phyloP scores from a whole-genome alignment of 2,329 filamentous ascomycete species.

The Xylaria sp. region DNA sequence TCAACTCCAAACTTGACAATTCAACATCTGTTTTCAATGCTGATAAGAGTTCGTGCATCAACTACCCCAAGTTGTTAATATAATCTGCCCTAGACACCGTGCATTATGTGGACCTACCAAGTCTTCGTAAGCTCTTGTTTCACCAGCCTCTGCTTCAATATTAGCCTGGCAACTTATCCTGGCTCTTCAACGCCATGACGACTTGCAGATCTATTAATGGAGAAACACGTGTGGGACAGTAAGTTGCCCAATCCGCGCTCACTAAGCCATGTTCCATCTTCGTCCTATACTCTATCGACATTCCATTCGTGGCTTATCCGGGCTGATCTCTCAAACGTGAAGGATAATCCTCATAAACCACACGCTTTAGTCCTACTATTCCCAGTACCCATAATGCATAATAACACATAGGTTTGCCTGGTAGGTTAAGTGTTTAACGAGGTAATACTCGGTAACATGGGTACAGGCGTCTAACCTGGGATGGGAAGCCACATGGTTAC shows the following conservation, averaged over 20 bases:
- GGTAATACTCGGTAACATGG: background rate
- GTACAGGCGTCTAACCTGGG: background rate
- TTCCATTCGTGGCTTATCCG: conserved; percentile 8
- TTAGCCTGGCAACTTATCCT: conserved; percentile 1
- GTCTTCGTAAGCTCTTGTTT: conserved; percentile 28
- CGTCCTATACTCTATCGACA: conserved; percentile 4
- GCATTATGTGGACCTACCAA: conserved; percentile 11
- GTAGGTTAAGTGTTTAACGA: background rate
- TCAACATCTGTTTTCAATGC: background rate
- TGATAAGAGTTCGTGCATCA: background rate
- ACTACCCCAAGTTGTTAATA: background rate
- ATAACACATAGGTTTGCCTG: background rate
- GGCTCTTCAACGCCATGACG: conserved; percentile 10
- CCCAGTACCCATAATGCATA: background rate
- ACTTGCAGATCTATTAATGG: conserved; percentile 15
- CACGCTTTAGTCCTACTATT: background rate
- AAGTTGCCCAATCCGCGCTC: background rate
- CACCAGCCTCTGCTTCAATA: conserved; percentile 17
- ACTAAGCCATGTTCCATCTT: background rate
- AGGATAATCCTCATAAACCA: background rate
- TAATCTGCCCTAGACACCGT: background rate
- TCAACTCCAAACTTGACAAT: background rate
- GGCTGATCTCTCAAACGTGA: background rate
- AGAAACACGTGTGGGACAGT: background rate
- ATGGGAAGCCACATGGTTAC: background rate